Evolutionary conservation across 2,329 filamentous ascomycete species (phyloP), one percentile per base, ranked within the genome.

Genomic region (Neoascochyta sp.): DNA sequence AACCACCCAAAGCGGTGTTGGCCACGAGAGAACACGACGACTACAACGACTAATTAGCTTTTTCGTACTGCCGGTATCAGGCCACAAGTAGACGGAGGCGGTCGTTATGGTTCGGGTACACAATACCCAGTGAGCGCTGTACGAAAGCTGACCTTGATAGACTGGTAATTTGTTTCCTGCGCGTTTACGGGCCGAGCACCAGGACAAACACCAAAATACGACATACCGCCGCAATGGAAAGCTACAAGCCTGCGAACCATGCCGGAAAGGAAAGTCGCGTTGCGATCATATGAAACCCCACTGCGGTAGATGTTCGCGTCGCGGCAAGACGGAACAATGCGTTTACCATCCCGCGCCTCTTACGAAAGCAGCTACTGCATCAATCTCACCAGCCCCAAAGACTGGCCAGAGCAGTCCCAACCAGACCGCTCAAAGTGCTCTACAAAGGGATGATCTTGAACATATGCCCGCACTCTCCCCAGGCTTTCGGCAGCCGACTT

Each of bases 241-340:
- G 31, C 43, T 60, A 4, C 60, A 62, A 29, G 54, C 58, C 3
- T 63, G 60, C 27, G 59, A 63, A 32, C 57, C 60, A 9, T 63
- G 60, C 29, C 46, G 60, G 3, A 56, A 57, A 30, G 52, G 49
- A n/a, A 57, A 62, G 29, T 36, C 61, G n/a, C 43, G 48, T 23
- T 60, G 57, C 27, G 60, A 62, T 29, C 59, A 62, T 36, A 52
- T 58, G 39, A 50, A 52, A 43, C 60, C 60, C 7, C 45, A 44
- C 4, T 63, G 58, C 37, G 57, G 52, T 4, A 40, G 58, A 24
- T 62, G 60, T 41, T 36, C 43, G 6, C 49, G 52, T 22, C 49
- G 50, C 3, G 49, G 45, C 27, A 53, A 50, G 24, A 27, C 35
- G 6, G 50, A 54, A 3, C 48, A 52, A 32, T 63, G 60, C 24